Evolutionary conservation across 768 basidiomycete species (phyloP), one percentile per base, ranked within the genome.

Genomic region (Suillus clintonianus): DNA sequence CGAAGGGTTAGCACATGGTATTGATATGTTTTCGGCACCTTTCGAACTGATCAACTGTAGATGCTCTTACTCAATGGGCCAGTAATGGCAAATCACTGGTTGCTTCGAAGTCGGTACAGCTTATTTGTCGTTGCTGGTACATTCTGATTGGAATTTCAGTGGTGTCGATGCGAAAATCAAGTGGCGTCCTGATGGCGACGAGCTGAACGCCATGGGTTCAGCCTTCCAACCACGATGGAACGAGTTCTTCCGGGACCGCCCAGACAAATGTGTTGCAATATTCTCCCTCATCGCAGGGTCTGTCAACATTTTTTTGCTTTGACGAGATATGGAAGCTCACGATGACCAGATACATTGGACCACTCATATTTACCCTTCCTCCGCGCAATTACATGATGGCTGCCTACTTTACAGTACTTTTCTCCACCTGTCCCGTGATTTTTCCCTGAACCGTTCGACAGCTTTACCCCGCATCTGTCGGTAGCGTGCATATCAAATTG

Each of bases 151-250:
- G 27, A 45, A 14, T 63, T 39, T 9, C 67, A 88, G 86, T 65
- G 84, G 77, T 4, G 68, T 84, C 37, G 85, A 89, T 65, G 81
- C 81, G 36, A 87, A 85, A 5, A 79, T 85, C 65, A 88, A 86
- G 68, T 68, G 87, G 14, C 79, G 89, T 27, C 88, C 88, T 2
- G 80, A 72, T 15, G 67, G 66, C 5, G 75, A 78, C 7, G 88
- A 89, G 50, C 76, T 87, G 34, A 76, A 80, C 56, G 77, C 77
- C 22, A 73, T 89, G 39, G 80, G 81, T 1, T 80, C 82, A 6
- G 78, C 71, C 7, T 89, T 89, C 66, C 69, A 78, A 27, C 56
- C 74, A 27, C 74, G 79, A 48, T 88, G 87, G 88, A 72, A 80
- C 6, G 41, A 61, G 0, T 84, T 82, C 71, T 89, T 84, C 45